These are phyloP conservation scores for Xylariaceae sp. DNA, from an alignment of 2,329 filamentous ascomycete genomes.

Conservation along the genomic window DNA sequence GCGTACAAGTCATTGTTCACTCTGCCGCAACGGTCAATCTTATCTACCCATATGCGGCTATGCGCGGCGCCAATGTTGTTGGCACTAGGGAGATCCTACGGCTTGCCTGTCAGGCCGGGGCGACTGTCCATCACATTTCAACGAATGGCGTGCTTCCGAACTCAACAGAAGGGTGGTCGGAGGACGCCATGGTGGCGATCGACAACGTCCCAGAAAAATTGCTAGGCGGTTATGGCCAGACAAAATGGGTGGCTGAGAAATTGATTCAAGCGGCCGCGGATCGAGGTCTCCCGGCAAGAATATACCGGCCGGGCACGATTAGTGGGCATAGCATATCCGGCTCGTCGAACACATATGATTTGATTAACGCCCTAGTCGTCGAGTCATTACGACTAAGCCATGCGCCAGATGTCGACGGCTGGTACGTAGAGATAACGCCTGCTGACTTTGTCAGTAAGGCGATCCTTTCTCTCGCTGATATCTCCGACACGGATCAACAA, in stretches of 20 bases:
- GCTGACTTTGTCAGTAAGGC: slow-evolving; percentile 75
- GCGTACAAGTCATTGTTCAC: slow-evolving; percentile 69
- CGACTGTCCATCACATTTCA: slow-evolving; percentile 72
- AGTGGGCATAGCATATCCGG: slow-evolving; percentile 71
- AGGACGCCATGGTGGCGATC: slow-evolving; percentile 60
- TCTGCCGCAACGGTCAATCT: slow-evolving; percentile 74
- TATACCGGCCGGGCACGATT: slow-evolving; percentile 71
- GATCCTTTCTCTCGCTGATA: slow-evolving; percentile 63
- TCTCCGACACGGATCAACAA: slow-evolving; percentile 55
- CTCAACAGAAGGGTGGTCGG: slow-evolving; percentile 63
- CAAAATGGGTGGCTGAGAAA: slow-evolving; percentile 76
- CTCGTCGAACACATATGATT: slow-evolving; percentile 71
- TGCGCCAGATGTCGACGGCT: slow-evolving; percentile 64
- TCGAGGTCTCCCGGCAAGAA: slow-evolving; percentile 63
- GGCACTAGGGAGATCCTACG: slow-evolving; percentile 72
- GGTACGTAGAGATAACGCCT: slow-evolving; percentile 78
- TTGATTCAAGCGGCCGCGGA: slow-evolving; percentile 64
- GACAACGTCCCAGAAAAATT: slow-evolving; percentile 64
- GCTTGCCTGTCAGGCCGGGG: slow-evolving; percentile 59
- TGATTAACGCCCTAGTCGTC: slow-evolving; percentile 69
- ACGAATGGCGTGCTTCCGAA: slow-evolving; percentile 75
- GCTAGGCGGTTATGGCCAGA: slow-evolving; percentile 69
- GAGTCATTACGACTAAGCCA: slow-evolving; percentile 70
- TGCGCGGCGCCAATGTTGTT: slow-evolving; percentile 69
- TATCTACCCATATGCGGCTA: slow-evolving; percentile 73